phyloP scores from a whole-genome alignment of 768 basidiomycete species.

The Termitomyces sp. region DNA sequence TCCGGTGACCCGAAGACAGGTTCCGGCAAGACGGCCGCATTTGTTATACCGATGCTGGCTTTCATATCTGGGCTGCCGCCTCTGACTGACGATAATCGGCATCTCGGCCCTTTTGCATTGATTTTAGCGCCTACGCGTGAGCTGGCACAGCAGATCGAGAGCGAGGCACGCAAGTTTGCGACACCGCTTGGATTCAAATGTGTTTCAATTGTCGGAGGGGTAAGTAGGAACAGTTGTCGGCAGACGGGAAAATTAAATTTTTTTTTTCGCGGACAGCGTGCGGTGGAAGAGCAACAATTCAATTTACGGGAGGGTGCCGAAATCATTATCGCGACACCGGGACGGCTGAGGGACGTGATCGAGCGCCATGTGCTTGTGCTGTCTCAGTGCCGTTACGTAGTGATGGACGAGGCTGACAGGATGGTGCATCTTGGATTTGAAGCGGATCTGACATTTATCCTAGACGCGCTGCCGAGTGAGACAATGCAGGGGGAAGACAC shows the following conservation, averaged over 20 bases:
- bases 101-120: conserved; percentile 89
- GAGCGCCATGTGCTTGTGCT: conserved; percentile 94
- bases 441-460: conserved; percentile 86
- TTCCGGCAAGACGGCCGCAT: conserved; percentile 98
- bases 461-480: conserved; percentile 86
- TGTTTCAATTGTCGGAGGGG: conserved; percentile 98
- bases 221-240: conserved; percentile 32
- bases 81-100: conserved; percentile 89
- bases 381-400: conserved; percentile 95
- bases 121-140: conserved; percentile 98
- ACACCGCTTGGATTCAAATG: conserved; percentile 85
- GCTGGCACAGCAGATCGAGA: conserved; percentile 95
- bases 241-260: not conserved
- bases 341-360: conserved; percentile 96
- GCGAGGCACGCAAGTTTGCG: conserved; percentile 90
- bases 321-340: conserved; percentile 97
- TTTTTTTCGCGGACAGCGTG: conserved; percentile 35
- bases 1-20: conserved; percentile 38
- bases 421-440: conserved; percentile 99
- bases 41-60: conserved; percentile 95
- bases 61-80: conserved; percentile 86
- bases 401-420: conserved; percentile 99
- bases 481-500: conserved; percentile 83
- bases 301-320: conserved; percentile 97
- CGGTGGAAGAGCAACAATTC: conserved; percentile 97